Base-by-base conservation (phyloP, 352 stramenopile species). In the Globisporangium splendens region DNA sequence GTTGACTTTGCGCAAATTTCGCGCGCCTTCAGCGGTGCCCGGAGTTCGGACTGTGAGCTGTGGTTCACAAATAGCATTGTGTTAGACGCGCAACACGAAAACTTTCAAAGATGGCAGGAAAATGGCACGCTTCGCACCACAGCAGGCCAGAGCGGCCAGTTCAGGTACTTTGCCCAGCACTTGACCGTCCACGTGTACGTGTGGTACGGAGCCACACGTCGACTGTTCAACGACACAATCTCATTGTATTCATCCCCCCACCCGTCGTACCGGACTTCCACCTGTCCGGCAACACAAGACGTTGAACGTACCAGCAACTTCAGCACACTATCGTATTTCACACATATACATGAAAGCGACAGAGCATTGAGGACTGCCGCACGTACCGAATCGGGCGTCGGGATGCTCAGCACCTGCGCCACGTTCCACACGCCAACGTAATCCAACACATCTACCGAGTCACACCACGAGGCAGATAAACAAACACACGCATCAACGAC, bases 141-240 rank as follows among this genome's bases (percentile, higher is more conserved):
- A 4, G 79, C 82, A 3, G 83, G 80, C 83, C 83, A 93, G 47
- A 75, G 66, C 1, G 80, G 83, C 79, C 79, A 93, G 51, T 93
- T 93, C 15, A 78, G 68, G 61, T 89, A 93, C 55, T 87, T 89
- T 48, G 83, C 79, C 83, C 83, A 93, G 56, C 80, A 88, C 58
- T 91, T 91, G 61, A 91, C 80, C 8, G 67, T 60, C 79, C 72
- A 90, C 48, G 83, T 93, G 56, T 83, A 93, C 33, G 80, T 89
- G 53, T 93, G 75, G 61, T 80, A 91, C 8, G 83, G 83, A 10
- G 80, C 83, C 17, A 91, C 73, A 14, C 81, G 77, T 33, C 75
- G 59, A 58, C 75, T 79, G 56, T 88, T 68, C 20, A 91, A 49
- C 10, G 38, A 47, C 31, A 91, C 68, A 28, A 88, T 61, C 48